Conservation (phyloP, 768 basidiomycete species). For the Termitomyces sp. region DNA sequence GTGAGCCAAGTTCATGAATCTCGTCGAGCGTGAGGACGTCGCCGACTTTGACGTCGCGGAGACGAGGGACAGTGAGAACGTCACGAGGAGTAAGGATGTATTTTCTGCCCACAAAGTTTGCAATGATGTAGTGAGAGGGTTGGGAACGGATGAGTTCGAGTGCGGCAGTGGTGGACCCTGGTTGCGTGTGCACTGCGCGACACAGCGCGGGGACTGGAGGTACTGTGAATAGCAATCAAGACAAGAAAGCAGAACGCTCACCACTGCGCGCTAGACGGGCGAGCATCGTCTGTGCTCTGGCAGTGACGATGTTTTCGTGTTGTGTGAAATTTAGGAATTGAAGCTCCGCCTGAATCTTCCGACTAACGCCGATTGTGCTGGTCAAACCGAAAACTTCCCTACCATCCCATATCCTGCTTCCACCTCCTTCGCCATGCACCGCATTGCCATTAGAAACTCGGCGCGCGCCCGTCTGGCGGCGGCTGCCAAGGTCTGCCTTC, state of each 20-base stretch:
- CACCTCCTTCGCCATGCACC: constrained; percentile 63
- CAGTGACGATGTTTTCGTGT: neutral
- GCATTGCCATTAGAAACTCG: constrained; percentile 82
- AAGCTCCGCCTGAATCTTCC: constrained; percentile 42
- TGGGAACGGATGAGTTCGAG: constrained; percentile 84
- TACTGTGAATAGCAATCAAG: neutral
- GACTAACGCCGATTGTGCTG: constrained; percentile 38
- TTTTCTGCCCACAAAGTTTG: constrained; percentile 79
- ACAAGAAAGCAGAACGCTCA: constrained; percentile 16
- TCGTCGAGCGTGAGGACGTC: constrained; percentile 78
- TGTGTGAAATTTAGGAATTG: constrained; percentile 22
- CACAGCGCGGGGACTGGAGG: constrained; percentile 10
- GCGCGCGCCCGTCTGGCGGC: constrained; percentile 73
- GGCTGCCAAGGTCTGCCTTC: constrained; percentile 50
- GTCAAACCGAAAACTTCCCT: constrained; percentile 40
- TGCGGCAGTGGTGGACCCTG: constrained; percentile 50
- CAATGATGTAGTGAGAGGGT: constrained; percentile 89
- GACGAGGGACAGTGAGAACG: constrained; percentile 87
- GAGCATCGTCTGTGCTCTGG: constrained; percentile 18
- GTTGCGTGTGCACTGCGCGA: constrained; percentile 21
- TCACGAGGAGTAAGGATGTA: constrained; percentile 90
- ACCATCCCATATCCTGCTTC: constrained; percentile 39
- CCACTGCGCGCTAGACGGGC: constrained; percentile 25
- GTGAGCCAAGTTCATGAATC: constrained; percentile 92
- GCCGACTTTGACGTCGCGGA: constrained; percentile 83